phyloP scores from a whole-genome alignment of 768 basidiomycete species.

The Kwoniella europaea region DNA sequence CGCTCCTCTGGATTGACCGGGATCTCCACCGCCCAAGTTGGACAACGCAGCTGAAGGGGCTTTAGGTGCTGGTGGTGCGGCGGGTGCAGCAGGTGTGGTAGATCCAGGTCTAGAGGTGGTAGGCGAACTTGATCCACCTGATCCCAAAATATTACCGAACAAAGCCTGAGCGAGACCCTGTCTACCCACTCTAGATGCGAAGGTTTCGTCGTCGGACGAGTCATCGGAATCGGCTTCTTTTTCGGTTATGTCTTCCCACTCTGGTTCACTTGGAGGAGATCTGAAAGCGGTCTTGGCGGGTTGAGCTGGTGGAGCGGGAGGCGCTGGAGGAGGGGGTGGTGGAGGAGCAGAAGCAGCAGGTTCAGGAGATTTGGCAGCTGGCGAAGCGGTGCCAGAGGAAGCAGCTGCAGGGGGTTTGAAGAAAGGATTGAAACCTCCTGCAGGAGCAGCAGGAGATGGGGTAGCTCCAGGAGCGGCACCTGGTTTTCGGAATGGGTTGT shows the following conservation, averaged over 20 bases:
- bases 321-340: conserved; percentile 58
- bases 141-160: conserved; percentile 69
- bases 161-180: conserved; percentile 76
- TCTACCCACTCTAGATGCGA: conserved; percentile 68
- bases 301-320: conserved; percentile 64
- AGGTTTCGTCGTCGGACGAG: conserved; percentile 74
- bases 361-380: conserved; percentile 59
- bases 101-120: conserved; percentile 54
- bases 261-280: conserved; percentile 64
- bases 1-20: conserved; percentile 61
- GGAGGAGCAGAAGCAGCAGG: conserved; percentile 39
- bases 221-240: conserved; percentile 65
- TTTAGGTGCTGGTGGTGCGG: conserved; percentile 56
- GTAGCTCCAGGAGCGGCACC: conserved; percentile 32
- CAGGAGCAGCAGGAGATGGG: conserved; percentile 58
- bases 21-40: conserved; percentile 56
- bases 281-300: conserved; percentile 51
- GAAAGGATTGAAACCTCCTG: conserved; percentile 76
- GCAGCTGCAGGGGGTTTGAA: conserved; percentile 61
- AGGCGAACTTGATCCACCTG: conserved; percentile 32
- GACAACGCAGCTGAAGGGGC: conserved; percentile 62
- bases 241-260: conserved; percentile 85
- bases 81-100: conserved; percentile 45
- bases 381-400: conserved; percentile 45
- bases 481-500: conserved; percentile 55